Conservation (phyloP, 2,329 filamentous ascomycete species). For the Ceratocystis lukuohia region DNA sequence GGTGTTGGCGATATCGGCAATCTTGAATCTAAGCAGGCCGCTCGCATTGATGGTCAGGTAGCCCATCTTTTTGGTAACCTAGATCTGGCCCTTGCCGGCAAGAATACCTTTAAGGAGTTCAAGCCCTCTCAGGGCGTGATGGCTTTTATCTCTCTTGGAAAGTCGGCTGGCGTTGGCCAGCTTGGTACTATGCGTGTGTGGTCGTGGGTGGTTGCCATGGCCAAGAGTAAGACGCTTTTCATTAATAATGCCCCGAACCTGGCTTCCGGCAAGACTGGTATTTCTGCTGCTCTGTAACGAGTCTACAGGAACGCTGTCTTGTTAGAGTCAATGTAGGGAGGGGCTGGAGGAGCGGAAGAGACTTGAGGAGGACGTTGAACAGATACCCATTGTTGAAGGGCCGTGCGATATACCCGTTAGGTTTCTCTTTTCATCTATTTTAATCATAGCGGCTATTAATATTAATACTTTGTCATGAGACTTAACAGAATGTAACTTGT, state of each 20-base stretch:
- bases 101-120: conserved; percentile 25
- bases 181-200: conserved; percentile 29
- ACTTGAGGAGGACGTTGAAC: neutral
- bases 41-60: conserved; percentile 26
- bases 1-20: conserved; percentile 33
- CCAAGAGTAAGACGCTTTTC: conserved; percentile 30
- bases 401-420: neutral
- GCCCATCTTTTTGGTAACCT: conserved; percentile 27
- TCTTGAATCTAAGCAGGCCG: conserved; percentile 28
- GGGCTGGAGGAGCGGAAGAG: neutral
- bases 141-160: conserved; percentile 30
- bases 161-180: conserved; percentile 30
- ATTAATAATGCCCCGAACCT: conserved; percentile 25
- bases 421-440: neutral
- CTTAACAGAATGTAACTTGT: too few species aligned
- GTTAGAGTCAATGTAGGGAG: neutral
- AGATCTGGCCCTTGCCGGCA: conserved; percentile 25
- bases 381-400: neutral
- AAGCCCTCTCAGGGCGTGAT: conserved; percentile 24
- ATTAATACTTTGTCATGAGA: neutral
- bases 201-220: conserved; percentile 29
- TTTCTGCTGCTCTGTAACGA: neutral
- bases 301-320: neutral
- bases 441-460: neutral
- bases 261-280: conserved; percentile 27